Percentiles rank a stretch among this genome's conserved stretches.
phyloP scores from a whole-genome alignment of 768 basidiomycete genomes.

The Serendipita sp. region DNA sequence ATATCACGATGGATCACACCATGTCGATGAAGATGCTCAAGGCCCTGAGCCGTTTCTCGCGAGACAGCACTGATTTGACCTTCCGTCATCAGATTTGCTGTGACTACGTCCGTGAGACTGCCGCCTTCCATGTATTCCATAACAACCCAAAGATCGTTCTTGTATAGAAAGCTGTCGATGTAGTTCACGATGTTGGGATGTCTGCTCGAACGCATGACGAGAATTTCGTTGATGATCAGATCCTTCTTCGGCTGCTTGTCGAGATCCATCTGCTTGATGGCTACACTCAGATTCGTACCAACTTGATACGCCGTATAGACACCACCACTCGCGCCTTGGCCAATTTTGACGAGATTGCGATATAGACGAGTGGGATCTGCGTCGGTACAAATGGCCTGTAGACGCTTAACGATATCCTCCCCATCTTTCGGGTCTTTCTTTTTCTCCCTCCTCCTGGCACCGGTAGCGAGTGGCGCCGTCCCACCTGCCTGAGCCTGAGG shows the following conservation, averaged over 20 bases:
- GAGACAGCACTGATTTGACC: constrained; percentile 97
- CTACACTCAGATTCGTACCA: constrained; percentile 83
- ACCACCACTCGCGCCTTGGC: constrained; percentile 94
- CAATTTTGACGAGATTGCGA: constrained; percentile 87
- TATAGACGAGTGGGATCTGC: constrained; percentile 93
- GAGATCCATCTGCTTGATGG: constrained; percentile 99
- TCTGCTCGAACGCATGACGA: constrained; percentile 92
- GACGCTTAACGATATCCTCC: constrained; percentile 68
- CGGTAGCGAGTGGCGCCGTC: constrained; percentile 37
- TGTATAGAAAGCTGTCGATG: constrained; percentile 94
- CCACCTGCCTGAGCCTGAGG: constrained; percentile 20
- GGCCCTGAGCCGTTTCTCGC: constrained; percentile 79
- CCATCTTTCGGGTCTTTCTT: constrained; percentile 63
- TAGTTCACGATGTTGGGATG: constrained; percentile 99
- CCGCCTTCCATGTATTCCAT: constrained; percentile 99
- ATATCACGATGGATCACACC: constrained; percentile 98
- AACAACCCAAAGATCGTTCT: constrained; percentile 97
- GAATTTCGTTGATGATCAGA: constrained; percentile 97
- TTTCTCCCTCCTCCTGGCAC: constrained; percentile 75
- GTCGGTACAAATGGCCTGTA: constrained; percentile 92
- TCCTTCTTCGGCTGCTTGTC: constrained; percentile 99
- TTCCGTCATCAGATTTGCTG: constrained; percentile 91
- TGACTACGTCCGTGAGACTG: constrained; percentile 86
- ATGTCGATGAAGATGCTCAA: constrained; percentile 88
- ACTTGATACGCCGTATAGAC: constrained; percentile 98